Base-by-base conservation (phyloP, 371 early-diverging fungal genomes). In the Mortierella sp. region DNA sequence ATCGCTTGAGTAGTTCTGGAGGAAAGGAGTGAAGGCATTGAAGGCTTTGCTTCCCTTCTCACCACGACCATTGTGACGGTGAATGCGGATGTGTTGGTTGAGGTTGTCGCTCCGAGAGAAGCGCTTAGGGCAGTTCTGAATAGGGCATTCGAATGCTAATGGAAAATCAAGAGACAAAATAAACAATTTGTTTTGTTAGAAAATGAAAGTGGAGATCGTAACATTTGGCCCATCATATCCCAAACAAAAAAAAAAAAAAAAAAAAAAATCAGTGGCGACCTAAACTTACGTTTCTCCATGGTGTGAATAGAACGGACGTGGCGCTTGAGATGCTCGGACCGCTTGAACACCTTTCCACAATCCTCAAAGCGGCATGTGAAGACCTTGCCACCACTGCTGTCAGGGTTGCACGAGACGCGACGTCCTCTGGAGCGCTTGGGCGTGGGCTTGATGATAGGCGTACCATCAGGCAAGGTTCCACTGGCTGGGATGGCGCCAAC, bases 41-140 rank as follows among this genome's bases (percentile, higher is more conserved):
- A 73, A 65, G 51, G 62, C 21, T 58, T 67, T 65, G 62, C 24
- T 65, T 59, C 23, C 52, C 67, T 75, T 70, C 47, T 78, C 67
- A 23, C 72, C 64, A 15, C 79, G 76, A 53, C 61, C 55, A 56
- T 67, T 87, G 61, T 87, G 86, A 24, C 86, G 83, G 64, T 88
- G 89, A 56, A 86, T 88, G 37, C 86, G 85, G 54, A 89, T 86
- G 65, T 92, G 93, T 68, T 91, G 90, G 65, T 89, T 88, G 56
- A 95, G 73, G 72, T 94, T 94, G 69, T 95, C 95, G 37, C 90
- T 89, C 44, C 97, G 87, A 23, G 93, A 89, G 81, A 97, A 97
- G 2, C 86, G 76, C 79, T 93, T 93, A 52, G 83, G 85, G 79
- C 97, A 97, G 53, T 89, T 89, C 28, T 82, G 85, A 46, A 86